Conservation (phyloP, 257 asterid genomes). For the Petrea volubilis region DNA sequence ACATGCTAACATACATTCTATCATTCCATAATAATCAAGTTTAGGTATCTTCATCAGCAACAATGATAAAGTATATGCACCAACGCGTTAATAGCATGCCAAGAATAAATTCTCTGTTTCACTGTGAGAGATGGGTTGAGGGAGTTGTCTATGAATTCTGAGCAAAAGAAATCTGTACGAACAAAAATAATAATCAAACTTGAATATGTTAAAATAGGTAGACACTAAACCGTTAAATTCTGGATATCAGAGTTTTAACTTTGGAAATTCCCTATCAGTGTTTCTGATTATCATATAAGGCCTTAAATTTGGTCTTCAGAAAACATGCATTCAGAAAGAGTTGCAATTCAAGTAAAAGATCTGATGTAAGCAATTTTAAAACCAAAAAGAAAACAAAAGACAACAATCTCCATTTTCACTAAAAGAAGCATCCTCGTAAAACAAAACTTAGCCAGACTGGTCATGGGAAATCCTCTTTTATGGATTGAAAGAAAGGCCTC, state of each 20-base stretch:
- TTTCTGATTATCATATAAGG: neutral
- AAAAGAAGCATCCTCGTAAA: neutral
- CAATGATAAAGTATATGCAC: neutral
- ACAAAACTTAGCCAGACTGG: neutral
- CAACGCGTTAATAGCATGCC: neutral
- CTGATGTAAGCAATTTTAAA: neutral
- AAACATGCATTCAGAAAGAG: neutral
- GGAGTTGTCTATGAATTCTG: neutral
- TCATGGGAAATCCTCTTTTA: neutral
- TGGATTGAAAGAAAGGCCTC: neutral
- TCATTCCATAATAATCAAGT: conserved; percentile 6
- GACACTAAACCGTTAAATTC: neutral
- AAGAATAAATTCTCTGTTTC: neutral
- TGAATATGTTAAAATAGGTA: neutral
- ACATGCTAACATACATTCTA: conserved; percentile 3
- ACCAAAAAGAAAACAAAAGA: neutral
- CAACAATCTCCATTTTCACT: neutral
- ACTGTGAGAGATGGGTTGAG: neutral
- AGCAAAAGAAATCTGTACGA: neutral
- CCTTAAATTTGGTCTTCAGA: neutral
- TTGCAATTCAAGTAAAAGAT: neutral
- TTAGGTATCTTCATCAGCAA: neutral
- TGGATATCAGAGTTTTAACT: neutral
- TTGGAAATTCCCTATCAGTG: neutral
- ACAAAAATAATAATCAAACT: neutral